Conservation (phyloP, 441 rosid species). For the Sinapis alba region DNA sequence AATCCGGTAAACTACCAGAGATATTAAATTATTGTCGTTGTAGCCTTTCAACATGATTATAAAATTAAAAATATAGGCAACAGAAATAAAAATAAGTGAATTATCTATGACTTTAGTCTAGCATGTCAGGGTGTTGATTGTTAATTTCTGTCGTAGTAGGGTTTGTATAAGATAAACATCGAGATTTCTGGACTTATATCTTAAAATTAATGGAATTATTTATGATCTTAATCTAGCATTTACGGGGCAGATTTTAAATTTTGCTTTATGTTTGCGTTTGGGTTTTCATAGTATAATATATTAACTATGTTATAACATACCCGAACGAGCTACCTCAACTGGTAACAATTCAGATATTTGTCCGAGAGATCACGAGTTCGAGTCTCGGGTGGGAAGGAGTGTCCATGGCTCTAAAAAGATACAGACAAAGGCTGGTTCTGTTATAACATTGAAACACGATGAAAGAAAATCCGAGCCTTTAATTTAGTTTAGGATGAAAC, state of each 20-base stretch:
- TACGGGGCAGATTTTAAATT: neutral
- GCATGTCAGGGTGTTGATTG: neutral
- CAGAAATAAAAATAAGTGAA: neutral
- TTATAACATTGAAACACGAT: neutral
- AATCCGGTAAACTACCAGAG: slow-evolving; percentile 51
- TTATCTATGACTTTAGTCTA: neutral
- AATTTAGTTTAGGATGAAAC: neutral
- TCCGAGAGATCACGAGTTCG: too few species aligned
- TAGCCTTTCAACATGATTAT: neutral
- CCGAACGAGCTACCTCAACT: too few species aligned
- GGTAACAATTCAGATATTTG: too few species aligned
- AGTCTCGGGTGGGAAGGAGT: too few species aligned
- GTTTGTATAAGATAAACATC: neutral
- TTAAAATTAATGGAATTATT: neutral
- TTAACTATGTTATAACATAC: neutral
- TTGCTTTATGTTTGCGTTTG: neutral
- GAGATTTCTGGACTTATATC: neutral
- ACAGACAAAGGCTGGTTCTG: too few species aligned
- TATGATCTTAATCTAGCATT: neutral
- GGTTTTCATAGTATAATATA: neutral
- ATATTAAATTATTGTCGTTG: neutral
- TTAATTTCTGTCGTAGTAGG: neutral
- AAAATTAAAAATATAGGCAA: neutral
- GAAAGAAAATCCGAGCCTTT: neutral
- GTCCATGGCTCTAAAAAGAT: too few species aligned